phyloP scores from a whole-genome alignment of 1,284 basidiomycete genomes.

The Ustilago loliicola region DNA sequence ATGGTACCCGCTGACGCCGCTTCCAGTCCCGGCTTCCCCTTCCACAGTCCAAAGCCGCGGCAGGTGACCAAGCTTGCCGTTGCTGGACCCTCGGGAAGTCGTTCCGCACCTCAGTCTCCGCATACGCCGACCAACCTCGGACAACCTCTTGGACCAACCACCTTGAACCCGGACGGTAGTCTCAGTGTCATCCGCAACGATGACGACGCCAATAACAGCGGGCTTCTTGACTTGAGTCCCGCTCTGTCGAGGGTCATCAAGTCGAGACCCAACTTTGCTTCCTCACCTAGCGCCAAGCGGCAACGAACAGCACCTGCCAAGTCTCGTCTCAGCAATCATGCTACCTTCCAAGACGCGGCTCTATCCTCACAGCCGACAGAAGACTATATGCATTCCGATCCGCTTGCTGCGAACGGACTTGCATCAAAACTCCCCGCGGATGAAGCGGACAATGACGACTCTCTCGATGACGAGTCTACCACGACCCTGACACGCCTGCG shows the following conservation, averaged over 20 bases:
- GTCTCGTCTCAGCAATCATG: conserved; percentile 37
- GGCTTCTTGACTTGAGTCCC: conserved; percentile 64
- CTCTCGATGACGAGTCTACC: neutral
- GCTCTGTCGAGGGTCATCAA: conserved; percentile 37
- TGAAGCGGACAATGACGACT: conserved; percentile 16
- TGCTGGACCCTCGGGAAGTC: conserved; percentile 24
- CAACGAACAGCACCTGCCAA: conserved; percentile 11
- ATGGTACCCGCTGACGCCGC: conserved; percentile 34
- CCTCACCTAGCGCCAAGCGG: conserved; percentile 20
- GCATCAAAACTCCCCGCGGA: conserved; percentile 6
- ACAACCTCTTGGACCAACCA: conserved; percentile 1
- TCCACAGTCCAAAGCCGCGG: conserved; percentile 35
- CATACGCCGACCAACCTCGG: conserved; percentile 35
- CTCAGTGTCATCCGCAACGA: conserved; percentile 65
- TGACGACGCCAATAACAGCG: conserved; percentile 66
- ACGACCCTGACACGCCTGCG: conserved; percentile 78
- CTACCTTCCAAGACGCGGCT: conserved; percentile 14
- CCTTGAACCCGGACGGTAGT: conserved; percentile 62
- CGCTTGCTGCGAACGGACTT: conserved; percentile 10
- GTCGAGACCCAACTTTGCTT: conserved; percentile 27
- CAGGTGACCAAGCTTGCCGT: conserved; percentile 42
- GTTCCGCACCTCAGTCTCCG: conserved; percentile 42
- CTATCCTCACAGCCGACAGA: conserved; percentile 30
- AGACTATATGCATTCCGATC: conserved; percentile 31
- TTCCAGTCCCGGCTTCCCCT: conserved; percentile 34